Base-by-base conservation (phyloP, 2,329 filamentous ascomycete species). In the Atkinsonella texensis region DNA sequence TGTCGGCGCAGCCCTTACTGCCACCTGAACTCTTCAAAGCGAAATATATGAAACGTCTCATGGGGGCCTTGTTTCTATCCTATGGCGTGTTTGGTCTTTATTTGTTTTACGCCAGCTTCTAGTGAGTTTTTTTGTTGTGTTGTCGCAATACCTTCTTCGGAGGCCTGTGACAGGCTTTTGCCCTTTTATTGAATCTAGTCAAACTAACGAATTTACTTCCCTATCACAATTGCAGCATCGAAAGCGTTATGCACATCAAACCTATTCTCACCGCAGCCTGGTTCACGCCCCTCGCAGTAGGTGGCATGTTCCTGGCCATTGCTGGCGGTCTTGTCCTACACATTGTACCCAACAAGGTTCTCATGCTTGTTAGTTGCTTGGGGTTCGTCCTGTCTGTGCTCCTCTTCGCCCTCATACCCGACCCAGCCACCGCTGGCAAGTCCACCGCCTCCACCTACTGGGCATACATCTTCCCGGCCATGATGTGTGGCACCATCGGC, bases 401-500 rank as follows among this genome's bases (percentile, higher is more conserved):
- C 0, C 70, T 88, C 1, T 84, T 87, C 55, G 83, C 84, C 8
- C 59, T 85, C 11, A 74, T 83, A 17, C 84, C 84, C 0, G 62
- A 68, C 1, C 73, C 80, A 53, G 74, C 53, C 4, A 50, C 52
- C 1, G 40, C 51, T 46, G 42, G 40, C 42, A 57, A 57, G 20
- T 63, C 62, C 10, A 61, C 57, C 13, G 53, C 50, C 44, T 63
- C 60, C 52, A 55, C 65, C 33, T 85, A 85, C 71, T 91, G 86
- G 87, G 77, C 82, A 0, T 89, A 78, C 60, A 74, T 87, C 20
- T 88, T 90, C 60, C 83, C 85, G 0, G 70, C 79, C 50, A 85
- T 85, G 81, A 63, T 84, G 3, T 79, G 81, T 55, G 76, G 75
- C 12, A 90, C 86, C 0, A 71, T 89, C 35, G 85, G 83, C 17